phyloP scores from a whole-genome alignment of 1,284 basidiomycete species.

The Lignosus rhinocerotis region DNA sequence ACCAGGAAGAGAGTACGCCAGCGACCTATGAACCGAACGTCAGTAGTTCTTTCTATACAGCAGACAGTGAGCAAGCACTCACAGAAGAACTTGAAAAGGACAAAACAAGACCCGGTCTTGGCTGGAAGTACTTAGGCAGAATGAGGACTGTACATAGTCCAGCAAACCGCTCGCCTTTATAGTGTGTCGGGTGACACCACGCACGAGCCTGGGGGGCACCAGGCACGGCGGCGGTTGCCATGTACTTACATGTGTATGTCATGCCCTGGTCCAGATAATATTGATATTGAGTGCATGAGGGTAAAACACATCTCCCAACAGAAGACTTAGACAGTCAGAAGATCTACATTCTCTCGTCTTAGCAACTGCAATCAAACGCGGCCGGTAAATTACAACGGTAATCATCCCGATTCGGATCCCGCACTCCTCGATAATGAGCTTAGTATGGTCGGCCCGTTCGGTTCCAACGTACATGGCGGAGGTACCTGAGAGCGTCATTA shows the following conservation, averaged over 20 bases:
- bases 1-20: slow-evolving; percentile 31
- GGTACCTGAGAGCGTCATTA: not conserved
- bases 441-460: slow-evolving; percentile 12
- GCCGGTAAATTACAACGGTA: not conserved
- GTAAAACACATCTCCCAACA: slow-evolving; percentile 6
- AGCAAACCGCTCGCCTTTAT: slow-evolving; percentile 20
- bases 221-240: slow-evolving; percentile 19
- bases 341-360: slow-evolving; percentile 9
- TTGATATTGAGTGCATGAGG: not conserved
- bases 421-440: not conserved
- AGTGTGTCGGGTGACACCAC: not conserved
- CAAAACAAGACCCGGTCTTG: slow-evolving; percentile 57
- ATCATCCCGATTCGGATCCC: not conserved
- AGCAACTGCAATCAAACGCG: slow-evolving; percentile 15
- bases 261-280: not conserved
- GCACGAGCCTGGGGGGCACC: slow-evolving; percentile 1
- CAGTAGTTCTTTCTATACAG: not conserved
- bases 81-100: slow-evolving; percentile 31
- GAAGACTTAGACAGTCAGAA: slow-evolving; percentile 11
- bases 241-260: slow-evolving; percentile 1
- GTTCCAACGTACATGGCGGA: no score
- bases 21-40: slow-evolving; percentile 25
- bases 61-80: not conserved
- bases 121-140: slow-evolving; percentile 36
- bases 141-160: slow-evolving; percentile 27